Conservation (phyloP, 129 eudicot species). For the Mikania micrantha region DNA sequence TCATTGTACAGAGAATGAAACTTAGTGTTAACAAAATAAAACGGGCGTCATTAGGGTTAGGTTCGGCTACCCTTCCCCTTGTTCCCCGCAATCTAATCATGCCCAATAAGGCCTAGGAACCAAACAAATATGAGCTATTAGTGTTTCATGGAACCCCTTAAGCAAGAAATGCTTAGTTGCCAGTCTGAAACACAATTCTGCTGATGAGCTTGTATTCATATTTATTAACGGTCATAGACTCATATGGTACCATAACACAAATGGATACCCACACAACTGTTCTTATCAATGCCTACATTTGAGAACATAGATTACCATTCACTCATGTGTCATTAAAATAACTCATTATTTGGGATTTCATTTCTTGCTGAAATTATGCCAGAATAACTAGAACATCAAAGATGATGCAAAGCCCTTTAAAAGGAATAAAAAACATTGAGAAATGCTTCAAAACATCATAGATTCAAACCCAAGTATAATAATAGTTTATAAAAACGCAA, state of each 20-base stretch:
- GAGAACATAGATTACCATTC: not conserved
- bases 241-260: not conserved
- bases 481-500: not conserved
- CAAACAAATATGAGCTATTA: too few species aligned
- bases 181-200: constrained; percentile 5
- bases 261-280: not conserved
- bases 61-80: too few species aligned
- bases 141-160: not conserved
- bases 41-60: too few species aligned
- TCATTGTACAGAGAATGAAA: too few species aligned
- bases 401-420: constrained; percentile 3
- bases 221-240: not conserved
- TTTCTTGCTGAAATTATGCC: not conserved
- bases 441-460: not conserved
- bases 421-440: not conserved
- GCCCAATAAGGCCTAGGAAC: too few species aligned
- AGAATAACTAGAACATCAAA: constrained; percentile 3
- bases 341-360: not conserved
- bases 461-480: not conserved
- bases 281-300: not conserved
- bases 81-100: too few species aligned
- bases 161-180: not conserved
- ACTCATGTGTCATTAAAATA: not conserved
- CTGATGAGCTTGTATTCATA: constrained; percentile 1
- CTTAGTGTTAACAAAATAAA: too few species aligned